These are phyloP conservation scores for Cladosporium sp. DNA, from an alignment of 2,329 filamentous ascomycete genomes.

Conservation along the genomic window DNA sequence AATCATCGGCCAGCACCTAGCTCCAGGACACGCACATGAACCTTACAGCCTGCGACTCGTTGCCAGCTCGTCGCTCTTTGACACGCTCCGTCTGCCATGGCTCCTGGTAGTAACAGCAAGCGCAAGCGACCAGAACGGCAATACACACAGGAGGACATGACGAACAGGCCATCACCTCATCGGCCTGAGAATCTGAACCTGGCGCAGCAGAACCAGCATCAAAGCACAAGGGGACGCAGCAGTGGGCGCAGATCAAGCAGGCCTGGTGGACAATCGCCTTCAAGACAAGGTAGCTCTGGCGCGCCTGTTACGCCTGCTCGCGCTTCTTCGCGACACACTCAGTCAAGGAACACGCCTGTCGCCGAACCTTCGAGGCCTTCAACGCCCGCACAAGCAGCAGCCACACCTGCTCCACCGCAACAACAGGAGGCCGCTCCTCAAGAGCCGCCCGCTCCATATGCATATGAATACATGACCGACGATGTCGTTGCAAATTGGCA, in stretches of 20 bases:
- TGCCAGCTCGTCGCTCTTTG: constrained; percentile 16
- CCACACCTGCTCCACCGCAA: constrained; percentile 22
- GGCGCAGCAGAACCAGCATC: constrained; percentile 53
- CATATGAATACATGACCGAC: constrained; percentile 76
- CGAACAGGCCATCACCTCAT: constrained; percentile 52
- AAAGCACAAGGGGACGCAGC: constrained; percentile 25
- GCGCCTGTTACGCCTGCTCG: constrained; percentile 15
- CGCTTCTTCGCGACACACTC: constrained; percentile 3
- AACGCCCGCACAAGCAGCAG: constrained; percentile 21
- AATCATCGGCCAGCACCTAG: background rate
- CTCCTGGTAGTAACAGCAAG: constrained; percentile 46
- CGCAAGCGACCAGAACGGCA: constrained; percentile 56
- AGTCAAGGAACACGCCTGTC: background rate
- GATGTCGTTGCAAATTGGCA: constrained; percentile 69
- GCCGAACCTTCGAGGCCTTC: constrained; percentile 22
- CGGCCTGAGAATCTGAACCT: constrained; percentile 54
- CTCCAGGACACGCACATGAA: constrained; percentile 15
- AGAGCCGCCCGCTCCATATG: constrained; percentile 51
- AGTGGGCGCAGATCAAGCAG: constrained; percentile 11
- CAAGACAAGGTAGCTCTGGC: background rate
- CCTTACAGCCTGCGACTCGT: background rate
- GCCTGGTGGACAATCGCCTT: constrained; percentile 15
- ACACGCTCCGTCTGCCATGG: constrained; percentile 28
- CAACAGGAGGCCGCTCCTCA: constrained; percentile 22
- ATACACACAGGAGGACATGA: constrained; percentile 47